Evolutionary conservation across 129 eudicot genomes (phyloP).

Genomic region (Helichrysum umbraculigerum): DNA sequence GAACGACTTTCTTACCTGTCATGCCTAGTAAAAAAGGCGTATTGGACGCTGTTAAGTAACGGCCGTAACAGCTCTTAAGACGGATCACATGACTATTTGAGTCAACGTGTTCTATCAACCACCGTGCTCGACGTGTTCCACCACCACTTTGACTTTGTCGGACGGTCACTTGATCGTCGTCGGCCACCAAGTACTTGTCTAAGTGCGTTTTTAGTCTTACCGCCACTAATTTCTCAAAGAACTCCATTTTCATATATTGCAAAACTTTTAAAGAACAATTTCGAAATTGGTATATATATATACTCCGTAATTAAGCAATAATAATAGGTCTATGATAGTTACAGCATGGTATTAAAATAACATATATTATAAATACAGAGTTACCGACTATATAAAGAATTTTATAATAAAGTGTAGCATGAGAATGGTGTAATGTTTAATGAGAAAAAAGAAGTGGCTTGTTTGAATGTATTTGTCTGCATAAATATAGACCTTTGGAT

Average conservation of each 20-base stretch:
- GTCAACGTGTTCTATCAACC: conserved; percentile 72
- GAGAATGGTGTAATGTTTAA: conserved; percentile 4
- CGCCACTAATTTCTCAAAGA: conserved; percentile 51
- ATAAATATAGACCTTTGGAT: background rate
- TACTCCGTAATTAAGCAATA: background rate
- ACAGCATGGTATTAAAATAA: background rate
- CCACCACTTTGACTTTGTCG: conserved; percentile 65
- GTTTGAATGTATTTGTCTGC: conserved; percentile 40
- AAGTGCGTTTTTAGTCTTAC: conserved; percentile 63
- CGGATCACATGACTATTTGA: conserved; percentile 51
- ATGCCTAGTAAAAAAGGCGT: conserved; percentile 61
- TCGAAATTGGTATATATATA: background rate
- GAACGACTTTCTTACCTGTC: conserved; percentile 76
- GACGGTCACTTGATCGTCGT: conserved; percentile 57
- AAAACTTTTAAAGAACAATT: background rate
- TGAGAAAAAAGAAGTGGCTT: conserved; percentile 33
- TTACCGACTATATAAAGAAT: background rate
- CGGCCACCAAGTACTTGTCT: conserved; percentile 70
- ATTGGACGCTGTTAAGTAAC: conserved; percentile 66
- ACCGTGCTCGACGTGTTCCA: conserved; percentile 51
- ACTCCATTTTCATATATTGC: conserved; percentile 49
- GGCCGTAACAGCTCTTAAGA: conserved; percentile 63
- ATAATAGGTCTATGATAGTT: background rate
- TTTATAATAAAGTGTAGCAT: background rate
- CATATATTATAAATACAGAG: too few relatives aligned